A percentile compares a stretch with the other conserved stretches of the same genome.
phyloP scores from a whole-genome alignment of 1,139 yeast species.

The Kodamaea arcana region DNA sequence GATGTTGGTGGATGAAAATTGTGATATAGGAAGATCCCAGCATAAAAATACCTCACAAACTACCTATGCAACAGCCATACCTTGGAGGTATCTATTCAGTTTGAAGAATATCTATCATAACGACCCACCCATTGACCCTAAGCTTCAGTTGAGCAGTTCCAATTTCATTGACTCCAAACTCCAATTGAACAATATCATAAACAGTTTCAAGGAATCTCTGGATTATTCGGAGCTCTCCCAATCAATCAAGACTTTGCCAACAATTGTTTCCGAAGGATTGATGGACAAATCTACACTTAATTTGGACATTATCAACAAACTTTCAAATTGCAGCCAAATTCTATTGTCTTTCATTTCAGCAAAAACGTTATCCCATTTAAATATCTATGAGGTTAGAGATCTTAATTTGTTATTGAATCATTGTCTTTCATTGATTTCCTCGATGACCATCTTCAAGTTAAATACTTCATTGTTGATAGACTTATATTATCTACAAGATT shows the following conservation, averaged over 20 bases:
- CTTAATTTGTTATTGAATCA: slow-evolving; percentile 16
- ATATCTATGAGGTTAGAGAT: slow-evolving; percentile 18
- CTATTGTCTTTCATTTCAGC: slow-evolving; percentile 10
- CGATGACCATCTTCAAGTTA: slow-evolving; percentile 19
- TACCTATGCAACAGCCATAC: slow-evolving; percentile 1
- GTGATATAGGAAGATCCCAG: background rate
- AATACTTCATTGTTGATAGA: slow-evolving; percentile 20
- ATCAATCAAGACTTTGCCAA: slow-evolving; percentile 10
- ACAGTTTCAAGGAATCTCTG: background rate
- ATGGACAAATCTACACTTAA: slow-evolving; percentile 6
- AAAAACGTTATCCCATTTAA: slow-evolving; percentile 7
- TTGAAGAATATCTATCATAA: background rate
- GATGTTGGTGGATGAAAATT: background rate
- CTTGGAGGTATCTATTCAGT: slow-evolving; percentile 6
- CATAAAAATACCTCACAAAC: background rate
- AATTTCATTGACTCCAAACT: slow-evolving; percentile 1
- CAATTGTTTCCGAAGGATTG: slow-evolving; percentile 9
- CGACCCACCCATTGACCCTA: background rate
- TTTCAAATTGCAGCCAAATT: slow-evolving; percentile 17
- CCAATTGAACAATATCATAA: slow-evolving; percentile 1
- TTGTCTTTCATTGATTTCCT: slow-evolving; percentile 25
- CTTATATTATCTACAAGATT: slow-evolving; percentile 32
- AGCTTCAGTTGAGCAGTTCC: background rate
- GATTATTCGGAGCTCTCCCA: slow-evolving; percentile 3
- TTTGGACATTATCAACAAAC: slow-evolving; percentile 13